Evolutionary conservation across 2,329 filamentous ascomycete genomes (phyloP).

Genomic region (Plenodomus tracheiphilus): DNA sequence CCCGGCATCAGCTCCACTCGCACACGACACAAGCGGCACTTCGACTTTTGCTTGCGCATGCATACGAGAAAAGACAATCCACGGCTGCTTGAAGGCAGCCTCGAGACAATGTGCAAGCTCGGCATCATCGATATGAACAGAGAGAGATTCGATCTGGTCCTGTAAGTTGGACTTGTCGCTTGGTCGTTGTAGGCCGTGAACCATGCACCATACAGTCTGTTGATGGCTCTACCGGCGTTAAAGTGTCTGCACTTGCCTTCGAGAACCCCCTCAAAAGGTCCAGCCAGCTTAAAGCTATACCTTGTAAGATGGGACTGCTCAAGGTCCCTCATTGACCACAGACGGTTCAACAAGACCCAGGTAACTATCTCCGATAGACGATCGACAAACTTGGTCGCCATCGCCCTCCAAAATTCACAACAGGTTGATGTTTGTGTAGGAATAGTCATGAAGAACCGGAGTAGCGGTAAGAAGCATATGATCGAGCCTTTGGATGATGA

Average conservation of each 20-base stretch:
- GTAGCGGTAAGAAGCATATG: conserved; percentile 13
- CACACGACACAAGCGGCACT: conserved; percentile 10
- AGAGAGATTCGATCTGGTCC: not conserved
- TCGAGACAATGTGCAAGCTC: not conserved
- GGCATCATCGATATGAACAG: not conserved
- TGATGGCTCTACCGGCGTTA: conserved; percentile 1
- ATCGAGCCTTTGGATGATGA: conserved; percentile 14
- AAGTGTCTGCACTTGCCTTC: conserved; percentile 2
- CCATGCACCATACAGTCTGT: conserved; percentile 3
- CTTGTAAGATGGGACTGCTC: conserved; percentile 2
- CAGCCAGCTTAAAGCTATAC: conserved; percentile 5
- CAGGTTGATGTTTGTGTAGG: conserved; percentile 7
- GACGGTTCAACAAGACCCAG: conserved; percentile 2
- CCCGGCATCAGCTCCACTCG: conserved; percentile 5
- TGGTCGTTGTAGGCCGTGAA: not conserved
- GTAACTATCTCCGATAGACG: conserved; percentile 4
- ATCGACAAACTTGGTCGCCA: conserved; percentile 3
- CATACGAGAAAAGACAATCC: conserved; percentile 5
- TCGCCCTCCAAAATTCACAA: conserved; percentile 7
- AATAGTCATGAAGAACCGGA: conserved; percentile 9
- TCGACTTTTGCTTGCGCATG: conserved; percentile 6
- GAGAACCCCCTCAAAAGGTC: conserved; percentile 4
- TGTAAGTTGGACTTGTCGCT: not conserved
- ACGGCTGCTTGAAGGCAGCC: conserved; percentile 4
- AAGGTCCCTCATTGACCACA: not conserved